A percentile compares a stretch with the other conserved stretches of the same genome.
These are phyloP conservation scores for Malbranchea cinnamomea DNA, from an alignment of 2,329 filamentous ascomycete genomes.

Conservation along the genomic window DNA sequence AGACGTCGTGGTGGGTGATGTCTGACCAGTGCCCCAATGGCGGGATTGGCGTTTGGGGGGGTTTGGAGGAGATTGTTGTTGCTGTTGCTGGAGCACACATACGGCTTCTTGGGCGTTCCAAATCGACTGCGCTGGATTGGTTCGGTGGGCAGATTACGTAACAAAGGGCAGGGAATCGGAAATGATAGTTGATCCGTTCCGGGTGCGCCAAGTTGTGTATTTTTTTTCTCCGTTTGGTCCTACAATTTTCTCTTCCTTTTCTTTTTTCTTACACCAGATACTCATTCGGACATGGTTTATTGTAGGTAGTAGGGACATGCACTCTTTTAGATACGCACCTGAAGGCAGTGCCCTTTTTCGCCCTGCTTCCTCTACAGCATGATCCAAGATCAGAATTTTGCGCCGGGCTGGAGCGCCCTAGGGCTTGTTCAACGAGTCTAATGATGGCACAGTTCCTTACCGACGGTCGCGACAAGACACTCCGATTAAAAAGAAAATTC, in stretches of 20 bases:
- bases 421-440: slow-evolving; percentile 25
- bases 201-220: slow-evolving; percentile 5
- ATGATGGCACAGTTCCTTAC: slow-evolving; percentile 52
- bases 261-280: slow-evolving; percentile 25
- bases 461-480: slow-evolving; percentile 46
- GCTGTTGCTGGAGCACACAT: neutral
- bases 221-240: neutral
- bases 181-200: slow-evolving; percentile 16
- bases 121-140: slow-evolving; percentile 27
- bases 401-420: slow-evolving; percentile 53
- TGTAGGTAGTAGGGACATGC: slow-evolving; percentile 41
- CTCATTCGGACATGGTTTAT: slow-evolving; percentile 52
- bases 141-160: slow-evolving; percentile 13
- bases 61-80: neutral
- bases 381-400: slow-evolving; percentile 42
- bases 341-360: too few relatives aligned
- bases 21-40: slow-evolving; percentile 9
- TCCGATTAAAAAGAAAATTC: too few relatives aligned
- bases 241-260: slow-evolving; percentile 12
- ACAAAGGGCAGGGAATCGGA: slow-evolving; percentile 12
- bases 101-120: too few relatives aligned
- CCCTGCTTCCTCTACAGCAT: slow-evolving; percentile 47
- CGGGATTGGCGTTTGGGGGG: neutral
- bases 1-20: slow-evolving; percentile 10
- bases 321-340: slow-evolving; percentile 12